phyloP scores from a whole-genome alignment of 2,329 filamentous ascomycete species.

The Aotearoamyces nothofagi region DNA sequence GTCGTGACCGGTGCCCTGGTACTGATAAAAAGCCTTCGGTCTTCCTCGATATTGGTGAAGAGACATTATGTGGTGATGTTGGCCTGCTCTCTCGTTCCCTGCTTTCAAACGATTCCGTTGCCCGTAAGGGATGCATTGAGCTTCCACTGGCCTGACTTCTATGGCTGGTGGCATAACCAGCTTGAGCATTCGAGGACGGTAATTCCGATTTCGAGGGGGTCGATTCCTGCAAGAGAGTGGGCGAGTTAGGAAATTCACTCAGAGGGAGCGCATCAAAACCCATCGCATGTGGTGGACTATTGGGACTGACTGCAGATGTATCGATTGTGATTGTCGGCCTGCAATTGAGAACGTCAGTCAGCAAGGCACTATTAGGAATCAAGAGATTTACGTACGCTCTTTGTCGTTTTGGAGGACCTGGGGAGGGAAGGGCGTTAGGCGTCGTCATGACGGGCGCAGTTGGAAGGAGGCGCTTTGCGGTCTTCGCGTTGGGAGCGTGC shows the following conservation, averaged over 20 bases:
- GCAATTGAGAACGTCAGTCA: slow-evolving; percentile 6
- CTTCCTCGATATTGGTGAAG: slow-evolving; percentile 38
- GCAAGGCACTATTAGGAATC: slow-evolving; percentile 6
- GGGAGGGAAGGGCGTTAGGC: neutral
- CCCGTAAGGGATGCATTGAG: slow-evolving; percentile 30
- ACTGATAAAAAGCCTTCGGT: slow-evolving; percentile 43
- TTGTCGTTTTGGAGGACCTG: slow-evolving; percentile 11
- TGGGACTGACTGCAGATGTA: slow-evolving; percentile 32
- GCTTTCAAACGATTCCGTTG: slow-evolving; percentile 41
- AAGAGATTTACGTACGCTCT: slow-evolving; percentile 16
- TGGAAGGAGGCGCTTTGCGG: too few species aligned
- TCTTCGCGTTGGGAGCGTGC: too few species aligned
- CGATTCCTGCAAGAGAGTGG: slow-evolving; percentile 18
- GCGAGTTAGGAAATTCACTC: slow-evolving; percentile 20
- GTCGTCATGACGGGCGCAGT: too few species aligned
- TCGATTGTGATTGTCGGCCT: slow-evolving; percentile 40
- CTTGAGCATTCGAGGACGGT: slow-evolving; percentile 6
- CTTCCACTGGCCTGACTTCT: slow-evolving; percentile 14
- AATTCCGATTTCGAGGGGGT: slow-evolving; percentile 20
- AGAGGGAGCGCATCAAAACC: slow-evolving; percentile 18
- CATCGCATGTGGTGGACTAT: slow-evolving; percentile 15
- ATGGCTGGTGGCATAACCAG: slow-evolving; percentile 10
- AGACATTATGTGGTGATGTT: slow-evolving; percentile 52
- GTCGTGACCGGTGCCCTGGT: slow-evolving; percentile 44
- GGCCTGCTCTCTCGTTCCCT: slow-evolving; percentile 46